Base-by-base conservation (phyloP, 2,329 filamentous ascomycete species). In the Verticillium longisporum region DNA sequence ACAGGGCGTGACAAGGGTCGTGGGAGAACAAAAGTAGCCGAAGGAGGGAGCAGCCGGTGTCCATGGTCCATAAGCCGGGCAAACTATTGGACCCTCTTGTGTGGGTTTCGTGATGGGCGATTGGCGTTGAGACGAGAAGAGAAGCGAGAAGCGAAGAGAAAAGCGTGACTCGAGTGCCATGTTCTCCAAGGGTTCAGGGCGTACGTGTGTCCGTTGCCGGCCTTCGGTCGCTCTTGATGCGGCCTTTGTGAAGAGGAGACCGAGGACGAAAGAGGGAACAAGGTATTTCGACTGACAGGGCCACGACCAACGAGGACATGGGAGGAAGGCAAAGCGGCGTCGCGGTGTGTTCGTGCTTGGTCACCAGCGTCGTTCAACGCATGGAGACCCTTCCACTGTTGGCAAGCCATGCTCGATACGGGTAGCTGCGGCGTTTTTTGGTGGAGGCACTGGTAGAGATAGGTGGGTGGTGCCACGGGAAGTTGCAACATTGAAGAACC, bases 1-100 rank as follows among this genome's bases (percentile, higher is more conserved):
- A 31, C 45, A 26, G 45, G 45, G 45, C 45, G 18, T 26, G 45
- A n/a, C 45, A 55, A 59, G 41, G 57, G 50, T 59, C 32, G 57
- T 45, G 13, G 57, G 50, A 54, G 57, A 32, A 0, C 92, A 92
- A 71, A 96, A 95, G 74, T 95, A 96, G 63, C 92, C 83, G 68
- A 96, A 96, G 72, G 95, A 97, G 0, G 92, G 92, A 65, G 96
- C 90, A 53, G 45, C 45, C 60, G 45, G 45, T 53, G 18, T 5
- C 45, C n/a, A 53, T n/a, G 45, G 45, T n/a, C 18, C 45, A 53
- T 53, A 53, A 53, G 45, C 45, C 45, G 45, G 45, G 45, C 45
- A 11, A 53, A 53, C 45, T 53, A 53, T 53, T 53, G 45, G 45
- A 53, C 18, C 45, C 45, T 53, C n/a, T 53, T 21, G 45, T n/a